Percentiles rank a stretch among this genome's conserved stretches.
Evolutionary conservation across 2,329 filamentous ascomycete genomes (phyloP).

Genomic region (Tolypocladium sp.): DNA sequence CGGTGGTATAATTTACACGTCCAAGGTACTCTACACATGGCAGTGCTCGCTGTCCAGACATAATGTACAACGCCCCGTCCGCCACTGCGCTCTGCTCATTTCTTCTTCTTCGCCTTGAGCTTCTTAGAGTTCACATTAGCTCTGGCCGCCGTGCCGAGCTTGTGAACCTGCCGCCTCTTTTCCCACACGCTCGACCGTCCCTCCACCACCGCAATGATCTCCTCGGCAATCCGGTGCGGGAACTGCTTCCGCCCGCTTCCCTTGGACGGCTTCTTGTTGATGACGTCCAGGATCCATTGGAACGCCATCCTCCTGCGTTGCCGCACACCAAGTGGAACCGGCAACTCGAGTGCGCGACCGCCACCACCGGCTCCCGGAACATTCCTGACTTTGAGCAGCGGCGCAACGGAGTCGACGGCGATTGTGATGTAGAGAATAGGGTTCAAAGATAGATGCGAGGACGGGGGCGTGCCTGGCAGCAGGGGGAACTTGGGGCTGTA

Average conservation of each 20-base stretch:
- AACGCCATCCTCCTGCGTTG: constrained; percentile 74
- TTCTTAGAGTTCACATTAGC: constrained; percentile 53
- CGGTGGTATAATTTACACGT: background rate
- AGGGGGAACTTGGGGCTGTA: constrained; percentile 63
- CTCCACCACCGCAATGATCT: constrained; percentile 81
- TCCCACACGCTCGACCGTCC: constrained; percentile 82
- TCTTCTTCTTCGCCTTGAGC: constrained; percentile 25
- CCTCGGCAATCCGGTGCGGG: constrained; percentile 71
- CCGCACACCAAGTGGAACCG: constrained; percentile 63
- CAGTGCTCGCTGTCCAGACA: background rate
- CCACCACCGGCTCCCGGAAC: constrained; percentile 76
- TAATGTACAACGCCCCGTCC: background rate
- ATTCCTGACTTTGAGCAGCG: constrained; percentile 70
- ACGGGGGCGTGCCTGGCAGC: constrained; percentile 66
- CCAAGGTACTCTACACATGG: background rate
- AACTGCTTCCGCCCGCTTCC: constrained; percentile 66
- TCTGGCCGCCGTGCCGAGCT: constrained; percentile 67
- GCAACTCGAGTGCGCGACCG: constrained; percentile 74
- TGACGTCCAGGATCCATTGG: constrained; percentile 81
- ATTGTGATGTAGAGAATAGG: constrained; percentile 83
- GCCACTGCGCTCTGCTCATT: constrained; percentile 6
- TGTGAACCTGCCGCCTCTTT: constrained; percentile 67
- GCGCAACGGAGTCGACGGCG: constrained; percentile 87
- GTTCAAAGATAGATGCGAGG: constrained; percentile 75
- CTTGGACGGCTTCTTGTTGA: constrained; percentile 64